Percentiles rank a stretch among this genome's conserved stretches.
These are phyloP conservation scores for Fusarium tupiense DNA, from an alignment of 2,329 filamentous ascomycete species.

Conservation along the genomic window DNA sequence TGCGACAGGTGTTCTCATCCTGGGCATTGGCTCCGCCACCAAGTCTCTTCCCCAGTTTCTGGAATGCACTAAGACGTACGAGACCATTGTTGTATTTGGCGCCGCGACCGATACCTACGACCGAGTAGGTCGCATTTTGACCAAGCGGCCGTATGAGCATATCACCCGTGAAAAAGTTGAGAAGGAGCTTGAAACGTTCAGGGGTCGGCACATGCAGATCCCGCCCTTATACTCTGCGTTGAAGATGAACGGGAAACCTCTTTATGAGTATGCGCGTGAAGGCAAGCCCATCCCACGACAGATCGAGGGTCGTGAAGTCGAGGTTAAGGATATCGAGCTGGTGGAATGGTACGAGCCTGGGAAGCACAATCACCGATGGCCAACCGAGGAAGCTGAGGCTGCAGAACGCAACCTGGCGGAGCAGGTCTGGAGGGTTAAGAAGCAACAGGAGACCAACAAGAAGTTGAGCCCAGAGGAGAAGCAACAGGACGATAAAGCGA, in stretches of 20 bases:
- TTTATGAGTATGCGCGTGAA: slow-evolving; percentile 95
- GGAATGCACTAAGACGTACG: slow-evolving; percentile 91
- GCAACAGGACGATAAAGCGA: slow-evolving; percentile 63
- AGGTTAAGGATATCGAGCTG: slow-evolving; percentile 80
- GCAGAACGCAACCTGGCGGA: slow-evolving; percentile 81
- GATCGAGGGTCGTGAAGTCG: slow-evolving; percentile 82
- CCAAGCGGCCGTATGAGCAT: slow-evolving; percentile 78
- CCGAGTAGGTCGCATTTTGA: slow-evolving; percentile 82
- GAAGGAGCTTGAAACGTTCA: slow-evolving; percentile 77
- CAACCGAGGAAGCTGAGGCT: slow-evolving; percentile 77
- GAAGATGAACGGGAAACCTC: slow-evolving; percentile 90
- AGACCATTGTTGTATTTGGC: slow-evolving; percentile 88
- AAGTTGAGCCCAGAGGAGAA: slow-evolving; percentile 64
- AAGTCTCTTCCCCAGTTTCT: slow-evolving; percentile 84
- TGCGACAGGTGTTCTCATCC: slow-evolving; percentile 90
- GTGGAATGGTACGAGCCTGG: slow-evolving; percentile 87
- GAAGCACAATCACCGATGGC: slow-evolving; percentile 81
- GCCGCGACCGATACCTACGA: slow-evolving; percentile 95
- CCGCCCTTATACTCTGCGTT: slow-evolving; percentile 94
- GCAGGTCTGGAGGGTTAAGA: slow-evolving; percentile 72
- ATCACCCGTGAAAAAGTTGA: slow-evolving; percentile 83
- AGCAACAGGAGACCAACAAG: slow-evolving; percentile 61
- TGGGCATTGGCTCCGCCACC: slow-evolving; percentile 87
- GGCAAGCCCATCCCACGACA: slow-evolving; percentile 87
- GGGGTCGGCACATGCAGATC: slow-evolving; percentile 86